Percentiles rank a stretch among this genome's conserved stretches.
Conservation (phyloP, 1,284 basidiomycete species). For the Tetrapyrgos nigripes region DNA sequence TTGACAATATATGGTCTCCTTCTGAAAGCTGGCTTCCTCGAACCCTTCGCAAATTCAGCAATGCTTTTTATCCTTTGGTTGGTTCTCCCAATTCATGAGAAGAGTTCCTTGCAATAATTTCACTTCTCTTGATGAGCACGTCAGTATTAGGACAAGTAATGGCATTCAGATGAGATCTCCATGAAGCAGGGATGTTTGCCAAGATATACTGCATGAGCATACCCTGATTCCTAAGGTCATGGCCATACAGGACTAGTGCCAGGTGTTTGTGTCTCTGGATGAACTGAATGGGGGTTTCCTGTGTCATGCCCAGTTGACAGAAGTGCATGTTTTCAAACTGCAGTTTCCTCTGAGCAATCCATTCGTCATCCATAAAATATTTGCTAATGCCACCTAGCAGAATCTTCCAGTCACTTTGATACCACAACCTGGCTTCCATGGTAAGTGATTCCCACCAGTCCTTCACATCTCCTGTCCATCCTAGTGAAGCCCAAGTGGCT, state of each 20-base stretch:
- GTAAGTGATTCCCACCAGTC: constrained; percentile 16
- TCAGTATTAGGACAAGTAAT: background rate
- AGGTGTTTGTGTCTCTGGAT: constrained; percentile 7
- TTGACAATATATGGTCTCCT: too few relatives aligned
- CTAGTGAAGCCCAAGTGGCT: constrained; percentile 8
- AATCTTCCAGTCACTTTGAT: background rate
- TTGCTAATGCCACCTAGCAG: background rate
- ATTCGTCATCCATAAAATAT: constrained; percentile 9
- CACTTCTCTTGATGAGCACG: too few relatives aligned
- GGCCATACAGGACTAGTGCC: constrained; percentile 1
- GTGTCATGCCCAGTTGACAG: constrained; percentile 1
- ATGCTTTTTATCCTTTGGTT: too few relatives aligned
- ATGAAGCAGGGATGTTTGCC: background rate
- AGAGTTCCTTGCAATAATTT: too few relatives aligned
- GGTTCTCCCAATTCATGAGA: too few relatives aligned
- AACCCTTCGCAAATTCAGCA: too few relatives aligned
- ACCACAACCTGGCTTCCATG: background rate
- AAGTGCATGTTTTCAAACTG: constrained; percentile 18
- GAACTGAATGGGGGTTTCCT: constrained; percentile 1
- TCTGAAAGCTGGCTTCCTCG: too few relatives aligned
- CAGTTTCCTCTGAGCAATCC: constrained; percentile 1
- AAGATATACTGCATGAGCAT: background rate
- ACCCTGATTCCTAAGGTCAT: constrained; percentile 13
- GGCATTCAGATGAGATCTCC: background rate
- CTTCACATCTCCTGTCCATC: constrained; percentile 7